phyloP scores from a whole-genome alignment of 495 filamentous ascomycete species.

The Amphirosellinia nigrospora region DNA sequence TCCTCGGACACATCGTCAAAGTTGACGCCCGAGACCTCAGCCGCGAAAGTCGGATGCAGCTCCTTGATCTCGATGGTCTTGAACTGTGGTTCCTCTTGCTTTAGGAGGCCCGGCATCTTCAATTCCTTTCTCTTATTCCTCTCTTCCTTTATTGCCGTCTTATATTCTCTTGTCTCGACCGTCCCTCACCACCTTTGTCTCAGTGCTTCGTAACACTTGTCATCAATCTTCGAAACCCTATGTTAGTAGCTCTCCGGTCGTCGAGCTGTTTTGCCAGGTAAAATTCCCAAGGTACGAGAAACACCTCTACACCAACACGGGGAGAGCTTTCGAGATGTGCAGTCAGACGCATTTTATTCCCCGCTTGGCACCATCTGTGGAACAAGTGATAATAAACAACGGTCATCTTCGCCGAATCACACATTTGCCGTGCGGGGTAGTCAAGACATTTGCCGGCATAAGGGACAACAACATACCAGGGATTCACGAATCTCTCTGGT shows the following conservation, averaged over 20 bases:
- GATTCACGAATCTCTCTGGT: not conserved
- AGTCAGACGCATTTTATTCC: not conserved
- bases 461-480: not conserved
- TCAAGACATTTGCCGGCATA: not conserved
- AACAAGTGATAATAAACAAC: constrained; percentile 19
- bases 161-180: not conserved
- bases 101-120: constrained; percentile 37
- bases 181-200: not conserved
- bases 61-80: constrained; percentile 50
- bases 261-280: not conserved
- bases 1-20: constrained; percentile 53
- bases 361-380: constrained; percentile 2
- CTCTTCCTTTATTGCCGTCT: not conserved
- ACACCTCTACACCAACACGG: not conserved
- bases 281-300: not conserved
- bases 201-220: not conserved
- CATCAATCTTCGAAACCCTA: not conserved
- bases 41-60: constrained; percentile 61
- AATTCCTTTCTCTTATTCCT: not conserved
- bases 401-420: constrained; percentile 29
- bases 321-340: not conserved
- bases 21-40: constrained; percentile 60
- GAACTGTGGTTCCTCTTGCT: constrained; percentile 33
- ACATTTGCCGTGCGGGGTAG: constrained; percentile 31
- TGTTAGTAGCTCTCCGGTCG: not conserved